Evolutionary conservation across 2,329 filamentous ascomycete genomes (phyloP), one percentile per base, ranked within the genome.

Genomic region (Penicillium polonicum): DNA sequence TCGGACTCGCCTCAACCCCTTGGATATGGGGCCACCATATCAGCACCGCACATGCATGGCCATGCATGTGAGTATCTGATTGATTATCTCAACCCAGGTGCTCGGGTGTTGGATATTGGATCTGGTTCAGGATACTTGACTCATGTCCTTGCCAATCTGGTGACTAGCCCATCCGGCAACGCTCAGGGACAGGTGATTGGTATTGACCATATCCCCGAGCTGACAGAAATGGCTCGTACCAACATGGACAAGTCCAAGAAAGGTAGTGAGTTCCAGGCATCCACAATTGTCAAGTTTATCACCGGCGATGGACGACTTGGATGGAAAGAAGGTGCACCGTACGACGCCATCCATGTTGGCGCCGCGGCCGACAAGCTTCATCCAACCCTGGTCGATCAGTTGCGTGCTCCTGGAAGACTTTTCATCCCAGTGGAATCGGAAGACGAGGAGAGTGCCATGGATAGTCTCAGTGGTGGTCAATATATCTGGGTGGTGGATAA

Each of bases 331-430:
- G 56, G 76, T 68, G 67, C 84, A 77, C 60, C 86, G 0, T 99
- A 93, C 81, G 91, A 97, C 80, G 92, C 90, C 2, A 97, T 99
- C 59, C 94, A 97, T 72, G 94, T 97, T 3, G 94, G 94, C 0
- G 94, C 94, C 0, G 90, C 91, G 8, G 93, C 93, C 0, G 83
- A 78, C 25, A 83, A 86, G 69, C 76, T 96, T 54, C 92, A 96
- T 71, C 71, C 83, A 19, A 83, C 84, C 58, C 76, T 97, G 63
- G 76, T 96, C 45, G 83, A 87, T 31, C 94, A 97, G 78, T 77
- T 99, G 64, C 86, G 85, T 62, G 78, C 83, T 3, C 93, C 93
- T 0, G 94, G 94, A 0, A 81, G 87, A 78, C 71, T 88, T 67
- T 88, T 88, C 70, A 85, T 88, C n/a, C 85, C 85, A 0, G 83